Evolutionary conservation across 1,284 basidiomycete genomes (phyloP).

Genomic region (Cerioporus squamosus): DNA sequence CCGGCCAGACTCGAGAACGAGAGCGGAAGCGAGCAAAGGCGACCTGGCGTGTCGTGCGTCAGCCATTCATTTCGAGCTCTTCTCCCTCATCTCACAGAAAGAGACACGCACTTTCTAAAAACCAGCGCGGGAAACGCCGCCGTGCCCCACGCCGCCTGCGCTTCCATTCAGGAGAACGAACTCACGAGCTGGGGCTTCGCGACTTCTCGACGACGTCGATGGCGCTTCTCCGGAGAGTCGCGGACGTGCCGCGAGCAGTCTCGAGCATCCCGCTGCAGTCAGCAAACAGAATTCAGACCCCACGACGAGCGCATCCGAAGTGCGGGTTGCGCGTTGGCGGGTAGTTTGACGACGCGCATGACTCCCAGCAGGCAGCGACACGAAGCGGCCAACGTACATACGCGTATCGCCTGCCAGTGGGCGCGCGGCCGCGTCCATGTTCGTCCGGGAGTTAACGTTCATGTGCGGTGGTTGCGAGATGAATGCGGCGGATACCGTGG

Average conservation of each 20-base stretch:
- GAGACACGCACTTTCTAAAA: no score
- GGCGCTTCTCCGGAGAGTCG: neutral
- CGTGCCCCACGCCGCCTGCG: no score
- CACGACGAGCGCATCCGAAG: no score
- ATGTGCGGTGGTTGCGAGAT: neutral
- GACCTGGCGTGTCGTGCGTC: no score
- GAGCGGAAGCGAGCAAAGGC: no score
- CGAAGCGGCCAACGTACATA: neutral
- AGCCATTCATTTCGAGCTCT: no score
- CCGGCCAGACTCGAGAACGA: no score
- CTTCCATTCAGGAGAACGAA: no score
- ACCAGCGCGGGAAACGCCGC: no score
- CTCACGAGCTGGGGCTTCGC: neutral
- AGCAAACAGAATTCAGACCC: no score
- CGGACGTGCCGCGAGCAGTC: constrained; percentile 9
- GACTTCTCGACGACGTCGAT: neutral
- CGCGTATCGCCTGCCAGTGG: neutral
- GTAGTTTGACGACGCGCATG: constrained; percentile 17
- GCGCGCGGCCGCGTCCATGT: neutral
- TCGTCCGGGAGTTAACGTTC: neutral
- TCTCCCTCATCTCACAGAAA: no score
- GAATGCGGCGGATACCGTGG: neutral
- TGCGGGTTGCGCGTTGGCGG: neutral
- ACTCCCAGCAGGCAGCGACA: neutral
- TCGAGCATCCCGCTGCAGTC: no score